phyloP scores from a whole-genome alignment of 2,329 filamentous ascomycete species.

The Pseudocercospora macadamiae region DNA sequence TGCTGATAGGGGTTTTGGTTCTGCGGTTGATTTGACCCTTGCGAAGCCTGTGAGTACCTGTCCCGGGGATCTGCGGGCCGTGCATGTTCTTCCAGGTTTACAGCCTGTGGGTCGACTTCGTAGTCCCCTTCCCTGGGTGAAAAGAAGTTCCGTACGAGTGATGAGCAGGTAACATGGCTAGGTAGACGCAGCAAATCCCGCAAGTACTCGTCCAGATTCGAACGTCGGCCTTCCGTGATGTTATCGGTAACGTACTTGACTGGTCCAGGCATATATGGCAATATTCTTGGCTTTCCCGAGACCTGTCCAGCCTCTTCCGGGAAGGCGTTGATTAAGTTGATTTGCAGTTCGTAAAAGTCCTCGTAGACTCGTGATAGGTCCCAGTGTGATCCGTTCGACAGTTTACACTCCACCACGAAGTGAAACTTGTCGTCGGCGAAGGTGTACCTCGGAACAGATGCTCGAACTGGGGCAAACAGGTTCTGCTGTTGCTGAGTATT shows the following conservation, averaged over 20 bases:
- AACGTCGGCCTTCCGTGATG: conserved; percentile 88
- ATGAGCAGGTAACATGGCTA: conserved; percentile 79
- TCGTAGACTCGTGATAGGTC: conserved; percentile 94
- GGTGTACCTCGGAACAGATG: conserved; percentile 88
- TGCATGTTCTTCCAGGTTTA: conserved; percentile 63
- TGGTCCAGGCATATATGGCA: conserved; percentile 97
- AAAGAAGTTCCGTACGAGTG: conserved; percentile 87
- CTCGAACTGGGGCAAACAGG: conserved; percentile 72
- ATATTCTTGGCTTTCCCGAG: conserved; percentile 70
- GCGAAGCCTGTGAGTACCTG: conserved; percentile 47
- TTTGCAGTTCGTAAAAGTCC: conserved; percentile 99
- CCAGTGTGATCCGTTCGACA: conserved; percentile 91
- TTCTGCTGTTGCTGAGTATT: conserved; percentile 50
- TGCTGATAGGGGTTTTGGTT: conserved; percentile 27
- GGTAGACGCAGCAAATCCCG: conserved; percentile 86
- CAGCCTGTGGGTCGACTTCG: conserved; percentile 76
- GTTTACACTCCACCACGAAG: conserved; percentile 91
- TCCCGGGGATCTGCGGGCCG: conserved; percentile 70
- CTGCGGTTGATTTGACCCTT: conserved; percentile 28
- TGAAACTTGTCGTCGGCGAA: conserved; percentile 98
- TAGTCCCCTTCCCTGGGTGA: conserved; percentile 88
- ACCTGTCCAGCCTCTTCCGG: conserved; percentile 90
- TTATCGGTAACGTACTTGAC: conserved; percentile 98
- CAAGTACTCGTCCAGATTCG: conserved; percentile 93
- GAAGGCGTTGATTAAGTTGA: conserved; percentile 87